Base-by-base conservation (phyloP, 148 eudicot genomes). In the Rhododendron mucronatum region DNA sequence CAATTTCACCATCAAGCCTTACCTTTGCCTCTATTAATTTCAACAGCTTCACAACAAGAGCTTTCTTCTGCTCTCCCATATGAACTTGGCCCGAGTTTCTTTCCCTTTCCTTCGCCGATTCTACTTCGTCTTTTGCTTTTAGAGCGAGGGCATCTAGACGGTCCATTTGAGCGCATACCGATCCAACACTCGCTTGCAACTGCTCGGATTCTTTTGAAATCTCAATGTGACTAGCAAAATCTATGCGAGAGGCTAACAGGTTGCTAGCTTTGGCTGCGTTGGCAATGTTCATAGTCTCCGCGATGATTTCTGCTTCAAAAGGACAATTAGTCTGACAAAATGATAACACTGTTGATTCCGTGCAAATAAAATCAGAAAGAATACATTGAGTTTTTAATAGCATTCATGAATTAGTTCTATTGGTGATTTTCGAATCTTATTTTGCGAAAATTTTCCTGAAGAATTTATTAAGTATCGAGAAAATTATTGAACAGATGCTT, bases 1-100 rank as follows among this genome's bases (percentile, higher is more conserved):
- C 76, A 71, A 30, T 71, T 71, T 71, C 76, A 71, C 37, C 76
- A 71, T 39, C 76, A 71, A 71, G 76, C 76, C 76, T 71, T 12
- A 71, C 16, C 18, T 26, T 26, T 30, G 76, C 76, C 76, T 71
- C 76, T 10, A 71, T 71, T 12, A 71, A 1, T 30, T 3, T 71
- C 39, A 71, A 4, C 76, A 71, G 39, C 39, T 71, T 71, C 76
- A 0, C 76, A 26, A 30, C 76, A 71, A 71, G 18, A 71, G 39
- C 39, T 71, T 30, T 30, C 76, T 71, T 71, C 76, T 12, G 37
- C 76, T 71, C 76, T 14, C 26, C 76, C 18, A 1, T 13, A 12
- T n/a, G 20, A 26, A 28, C 20, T 28, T 30, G 39, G 16, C 76
- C 16, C 18, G 30, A 63, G 26, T 63, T n/a, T 63, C 69, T 63